Evolutionary conservation across 306 rosid genomes (phyloP), one percentile per base, ranked within the genome.

Genomic region (Medicago truncatula): DNA sequence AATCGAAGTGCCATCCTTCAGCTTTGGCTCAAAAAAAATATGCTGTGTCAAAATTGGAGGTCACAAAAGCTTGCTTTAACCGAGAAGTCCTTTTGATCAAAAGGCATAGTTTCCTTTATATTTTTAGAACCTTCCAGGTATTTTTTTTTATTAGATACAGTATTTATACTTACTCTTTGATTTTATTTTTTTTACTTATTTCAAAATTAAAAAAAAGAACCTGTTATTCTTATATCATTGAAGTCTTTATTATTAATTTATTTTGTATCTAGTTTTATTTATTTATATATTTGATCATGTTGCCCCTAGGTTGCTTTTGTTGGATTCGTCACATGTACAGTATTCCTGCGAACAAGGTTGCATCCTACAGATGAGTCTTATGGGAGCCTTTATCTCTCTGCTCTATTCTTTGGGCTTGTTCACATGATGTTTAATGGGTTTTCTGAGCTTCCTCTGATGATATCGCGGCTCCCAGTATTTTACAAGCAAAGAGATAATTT

Each of bases 401-500:
- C 93, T 85, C 80, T 93, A 25, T 91, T 93, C 79, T 93, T 81
- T 58, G 98, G 96, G 81, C 72, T 93, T 81, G 85, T 93, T 64
- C 97, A 93, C 76, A 91, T 93, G 97, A 84, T 93, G 97, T 93
- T 93, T 36, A 93, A 93, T 75, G 98, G 97, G 15, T 85, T 93
- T 67, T 79, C 97, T 67, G 96, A 93, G 87, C 84, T 93, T 10
- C 86, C 97, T 71, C 84, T 93, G n/a, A 87, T 87, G 92, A 88
- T 93, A 76, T 54, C 87, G 36, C 89, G 98, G 71, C 93, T 93
- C 10, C 97, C 97, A 11, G 88, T 93, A 65, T 93, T 91, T 67
- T 91, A 88, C 83, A 93, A 93, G 88, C 97, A 93, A 82, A 88
- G 98, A 66, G 97, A 93, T 64, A 93, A 88, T 83, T 67, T 84